Percentiles rank a stretch among this genome's conserved stretches.
phyloP scores from a whole-genome alignment of 2,329 filamentous ascomycete genomes.

The Sphaerulina vaccinii region DNA sequence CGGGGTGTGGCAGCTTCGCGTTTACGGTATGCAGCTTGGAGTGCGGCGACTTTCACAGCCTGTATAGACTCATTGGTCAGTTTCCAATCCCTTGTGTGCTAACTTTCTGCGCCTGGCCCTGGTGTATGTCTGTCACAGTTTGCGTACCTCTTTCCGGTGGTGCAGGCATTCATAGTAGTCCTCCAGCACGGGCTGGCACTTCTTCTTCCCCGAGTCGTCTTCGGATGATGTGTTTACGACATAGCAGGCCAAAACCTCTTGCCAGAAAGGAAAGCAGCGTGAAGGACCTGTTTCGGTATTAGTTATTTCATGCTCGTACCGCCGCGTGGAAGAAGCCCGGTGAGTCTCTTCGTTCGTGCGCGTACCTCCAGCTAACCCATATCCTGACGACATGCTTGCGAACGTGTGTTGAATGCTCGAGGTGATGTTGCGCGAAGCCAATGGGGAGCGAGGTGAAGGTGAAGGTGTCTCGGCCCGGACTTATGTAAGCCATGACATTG shows the following conservation, averaged over 20 bases:
- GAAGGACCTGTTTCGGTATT: slow-evolving; percentile 54
- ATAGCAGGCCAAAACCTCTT: slow-evolving; percentile 97
- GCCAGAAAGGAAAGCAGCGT: slow-evolving; percentile 99
- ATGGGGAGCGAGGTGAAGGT: not conserved
- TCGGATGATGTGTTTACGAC: slow-evolving; percentile 85
- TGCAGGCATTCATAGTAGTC: slow-evolving; percentile 99
- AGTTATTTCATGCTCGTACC: too few relatives aligned
- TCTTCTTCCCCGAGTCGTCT: slow-evolving; percentile 77
- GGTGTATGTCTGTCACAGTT: not conserved
- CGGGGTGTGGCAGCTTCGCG: slow-evolving; percentile 70
- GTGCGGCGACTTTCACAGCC: slow-evolving; percentile 73
- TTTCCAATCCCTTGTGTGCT: not conserved
- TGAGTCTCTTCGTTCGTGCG: not conserved
- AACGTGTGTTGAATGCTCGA: too few relatives aligned
- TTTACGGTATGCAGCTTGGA: slow-evolving; percentile 84
- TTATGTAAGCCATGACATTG: too few relatives aligned
- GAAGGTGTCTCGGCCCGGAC: too few relatives aligned
- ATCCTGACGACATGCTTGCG: slow-evolving; percentile 72
- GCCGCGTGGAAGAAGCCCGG: too few relatives aligned
- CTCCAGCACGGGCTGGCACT: slow-evolving; percentile 81
- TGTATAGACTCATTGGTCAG: slow-evolving; percentile 40
- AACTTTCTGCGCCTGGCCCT: too few relatives aligned
- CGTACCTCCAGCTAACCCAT: slow-evolving; percentile 76
- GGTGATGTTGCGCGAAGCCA: not conserved
- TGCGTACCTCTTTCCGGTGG: slow-evolving; percentile 92